Evolutionary conservation across 148 eudicot genomes (phyloP).

Genomic region (Simmondsia chinensis): DNA sequence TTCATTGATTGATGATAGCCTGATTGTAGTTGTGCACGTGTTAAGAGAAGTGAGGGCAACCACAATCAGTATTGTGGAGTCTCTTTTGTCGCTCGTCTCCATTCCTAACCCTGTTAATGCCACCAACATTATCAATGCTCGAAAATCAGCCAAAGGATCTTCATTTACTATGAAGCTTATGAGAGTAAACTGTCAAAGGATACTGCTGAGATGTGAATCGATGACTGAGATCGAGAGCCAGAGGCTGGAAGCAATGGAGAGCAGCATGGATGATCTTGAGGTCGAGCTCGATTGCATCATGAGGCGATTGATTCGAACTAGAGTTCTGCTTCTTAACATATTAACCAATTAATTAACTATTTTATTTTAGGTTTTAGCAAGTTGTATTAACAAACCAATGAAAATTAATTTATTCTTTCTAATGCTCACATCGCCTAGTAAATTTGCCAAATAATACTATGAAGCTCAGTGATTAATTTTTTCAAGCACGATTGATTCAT

Average conservation of each 20-base stretch:
- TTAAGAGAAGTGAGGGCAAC: constrained; percentile 50
- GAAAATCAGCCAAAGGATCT: too few relatives aligned
- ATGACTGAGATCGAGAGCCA: constrained; percentile 19
- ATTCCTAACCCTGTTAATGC: constrained; percentile 29
- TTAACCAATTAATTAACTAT: constrained; percentile 24
- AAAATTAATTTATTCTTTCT: too few relatives aligned
- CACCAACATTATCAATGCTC: constrained; percentile 17
- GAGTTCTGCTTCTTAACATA: constrained; percentile 63
- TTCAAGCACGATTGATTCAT: too few relatives aligned
- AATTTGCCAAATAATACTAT: too few relatives aligned
- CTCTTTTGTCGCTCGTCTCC: constrained; percentile 38
- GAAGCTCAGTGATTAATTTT: too few relatives aligned
- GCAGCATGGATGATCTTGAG: constrained; percentile 41
- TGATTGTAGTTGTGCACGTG: constrained; percentile 48
- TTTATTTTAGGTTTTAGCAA: too few relatives aligned
- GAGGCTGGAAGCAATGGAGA: constrained; percentile 39
- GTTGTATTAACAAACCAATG: too few relatives aligned
- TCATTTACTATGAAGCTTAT: constrained; percentile 21
- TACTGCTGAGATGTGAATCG: constrained; percentile 32
- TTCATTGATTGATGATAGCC: constrained; percentile 27
- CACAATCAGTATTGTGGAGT: constrained; percentile 39
- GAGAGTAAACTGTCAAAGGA: constrained; percentile 24
- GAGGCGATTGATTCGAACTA: constrained; percentile 53
- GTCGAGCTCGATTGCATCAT: constrained; percentile 51
- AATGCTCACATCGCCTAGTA: too few relatives aligned